Base-by-base conservation (phyloP, 2,329 filamentous ascomycete genomes). In the Claviceps citrina region DNA sequence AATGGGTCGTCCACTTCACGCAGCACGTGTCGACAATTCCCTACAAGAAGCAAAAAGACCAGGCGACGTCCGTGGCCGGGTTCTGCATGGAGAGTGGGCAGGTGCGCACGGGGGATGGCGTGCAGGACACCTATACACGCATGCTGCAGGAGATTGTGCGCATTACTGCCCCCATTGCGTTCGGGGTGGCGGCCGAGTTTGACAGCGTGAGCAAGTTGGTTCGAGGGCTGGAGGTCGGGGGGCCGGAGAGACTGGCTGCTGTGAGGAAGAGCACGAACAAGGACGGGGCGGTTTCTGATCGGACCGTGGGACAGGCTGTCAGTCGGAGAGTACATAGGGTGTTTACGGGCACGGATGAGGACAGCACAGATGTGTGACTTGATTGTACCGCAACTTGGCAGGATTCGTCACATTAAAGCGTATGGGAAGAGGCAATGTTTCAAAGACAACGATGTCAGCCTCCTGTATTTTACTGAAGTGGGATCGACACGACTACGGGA, bases 41-140 rank as follows among this genome's bases (percentile, higher is more conserved):
- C 0, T 87, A 87, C 56, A 73, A 74, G 46, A 70, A 64, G 38
- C 66, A 68, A 48, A 59, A 61, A 18, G 70, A 75, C 41, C 57
- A 59, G 26, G 55, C 60, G 36, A 64, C 64, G 40, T 66, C 70
- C 1, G 64, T 69, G 10, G 76, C 74, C 1, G 67, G 71, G 0
- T 89, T 89, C 55, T 87, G 82, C 59, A 86, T 87, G 79, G 81
- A 84, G 39, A 65, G 67, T 1, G 83, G 83, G 0, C 83, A 89
- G 58, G 79, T 89, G 31, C 75, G 73, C 40, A 73, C 76, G 0
- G 83, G 83, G 22, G 72, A 80, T 22, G 71, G 74, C 32, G 60
- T 68, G 2, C 56, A 62, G 6, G 82, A 87, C 49, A 84, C 77
- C 0, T 89, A 80, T 46, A 63, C 76, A 33, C 73, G 74, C 47